These are phyloP conservation scores for Amphibolis antarctica DNA, from an alignment of 106 monocot species.

Conservation along the genomic window DNA sequence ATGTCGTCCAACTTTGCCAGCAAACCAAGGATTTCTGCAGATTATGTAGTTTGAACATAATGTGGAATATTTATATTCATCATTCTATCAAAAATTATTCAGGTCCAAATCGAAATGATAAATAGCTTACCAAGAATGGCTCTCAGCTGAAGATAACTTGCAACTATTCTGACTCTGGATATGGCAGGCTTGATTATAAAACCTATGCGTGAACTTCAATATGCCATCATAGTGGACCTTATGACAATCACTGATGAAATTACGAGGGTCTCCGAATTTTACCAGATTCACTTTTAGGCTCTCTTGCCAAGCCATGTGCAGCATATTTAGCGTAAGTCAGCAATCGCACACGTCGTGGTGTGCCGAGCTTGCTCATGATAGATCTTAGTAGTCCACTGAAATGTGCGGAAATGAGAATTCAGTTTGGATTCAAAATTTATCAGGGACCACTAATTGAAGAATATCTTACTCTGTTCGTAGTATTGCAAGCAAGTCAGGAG, in stretches of 20 bases:
- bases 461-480: constrained; percentile 72
- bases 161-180: constrained; percentile 23
- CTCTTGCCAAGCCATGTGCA: constrained; percentile 42
- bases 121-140: constrained; percentile 46
- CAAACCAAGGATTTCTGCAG: constrained; percentile 45
- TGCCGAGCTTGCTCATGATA: constrained; percentile 63
- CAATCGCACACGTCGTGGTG: constrained; percentile 46
- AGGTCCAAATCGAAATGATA: background rate
- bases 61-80: background rate
- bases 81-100: background rate
- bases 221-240: background rate
- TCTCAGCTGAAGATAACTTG: constrained; percentile 52
- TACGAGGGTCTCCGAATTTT: background rate
- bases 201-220: constrained; percentile 13
- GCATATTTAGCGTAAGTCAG: constrained; percentile 75
- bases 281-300: constrained; percentile 30
- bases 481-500: constrained; percentile 65
- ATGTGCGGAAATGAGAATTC: constrained; percentile 1
- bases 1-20: constrained; percentile 42
- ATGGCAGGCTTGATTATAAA: constrained; percentile 9
- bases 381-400: constrained; percentile 77
- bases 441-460: background rate
- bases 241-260: background rate
- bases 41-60: background rate
- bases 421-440: background rate